Evolutionary conservation across 2,329 filamentous ascomycete genomes (phyloP), one percentile per base, ranked within the genome.

Genomic region (Mycosphaerella sp.): DNA sequence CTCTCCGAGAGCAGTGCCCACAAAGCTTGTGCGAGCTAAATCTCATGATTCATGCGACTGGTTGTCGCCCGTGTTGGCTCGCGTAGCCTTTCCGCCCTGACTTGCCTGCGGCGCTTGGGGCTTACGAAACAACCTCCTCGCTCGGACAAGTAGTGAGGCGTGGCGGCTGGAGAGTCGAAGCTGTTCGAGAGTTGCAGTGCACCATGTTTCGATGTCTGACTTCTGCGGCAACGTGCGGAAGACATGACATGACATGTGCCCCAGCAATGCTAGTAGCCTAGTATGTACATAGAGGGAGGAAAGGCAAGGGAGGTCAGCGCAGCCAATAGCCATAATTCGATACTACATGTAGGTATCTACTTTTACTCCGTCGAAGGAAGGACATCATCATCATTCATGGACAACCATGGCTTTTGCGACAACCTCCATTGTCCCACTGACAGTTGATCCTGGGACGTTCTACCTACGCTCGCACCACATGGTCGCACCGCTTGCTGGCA

Each of bases 201-300:
- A 49, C 51, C 51, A 49, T 46, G 51, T 53, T 53, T 53, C 51
- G 49, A 16, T 14, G 14, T 45, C 51, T 49, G 51, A 45, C 45
- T 53, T 25, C 45, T 49, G 9, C 30, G 17, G 17, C 41, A 32
- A 39, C 50, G 50, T 18, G 17, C 37, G 35, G 35, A 17, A 41
- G 37, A n/a, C n/a, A n/a, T n/a, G 37, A 44, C 45, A 53, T 53
- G 50, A 53, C 51, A 49, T 49, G 16, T 48, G 45, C 45, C 44
- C 27, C 27, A 43, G 10, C 13, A 34, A 5, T 34, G 30, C 30
- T 34, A 34, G 30, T n/a, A n/a, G n/a, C n/a, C n/a, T n/a, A n/a
- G 30, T 34, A 12, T 2, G 30, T 34, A n/a, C 13, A 3, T 34
- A 6, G 4, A 30, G n/a, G n/a, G n/a, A n/a, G n/a, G n/a, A 6